Base-by-base conservation (phyloP, 1,139 yeast species). In the Hanseniaspora uvarum region DNA sequence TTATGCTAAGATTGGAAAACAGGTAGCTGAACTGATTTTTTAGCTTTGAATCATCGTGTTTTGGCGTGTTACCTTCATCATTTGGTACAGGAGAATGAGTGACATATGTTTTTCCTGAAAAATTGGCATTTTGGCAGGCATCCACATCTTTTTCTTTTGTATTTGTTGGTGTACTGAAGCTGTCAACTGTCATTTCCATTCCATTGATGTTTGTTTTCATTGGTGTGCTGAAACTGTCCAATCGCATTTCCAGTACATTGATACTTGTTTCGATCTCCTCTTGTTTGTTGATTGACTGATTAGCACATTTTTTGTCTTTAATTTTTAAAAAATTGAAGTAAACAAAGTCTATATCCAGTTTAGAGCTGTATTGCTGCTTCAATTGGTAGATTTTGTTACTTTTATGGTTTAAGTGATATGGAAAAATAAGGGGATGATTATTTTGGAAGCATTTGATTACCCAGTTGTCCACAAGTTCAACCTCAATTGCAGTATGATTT, bases 401-500 rank as follows among this genome's bases (percentile, higher is more conserved):
- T n/a, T 40, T 24, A 6, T 39, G 46, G 19, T 31, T 48, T 14
- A 48, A 33, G 16, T 48, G 39, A 19, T 19, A 18, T 12, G 52
- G 52, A 19, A 48, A 48, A 21, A 48, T 48, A 16, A 48, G 33
- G 0, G 46, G 52, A 21, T 48, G 52, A 24, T 40, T 48, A 19
- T 48, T 40, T 48, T 40, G 33, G 26, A 48, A 48, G 12, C 39
- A 31, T 31, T 16, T 16, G n/a, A 48, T 40, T 16, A 40, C 40
- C 52, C 52, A 48, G 4, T 33, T 31, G 18, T 48, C 46, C 4
- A 48, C 52, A 31, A 18, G 7, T 3, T 38, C 24, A 23, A 47
- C 26, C 19, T 47, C 51, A 38, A 47, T 21, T n/a, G 33, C 16
- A 11, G 51, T 38, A 18, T 47, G 38, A 19, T 31, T 16, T 12